Percentiles rank a stretch among this genome's conserved stretches.
Conservation (phyloP, 179 eudicot genomes). For the Spinacia oleracea region DNA sequence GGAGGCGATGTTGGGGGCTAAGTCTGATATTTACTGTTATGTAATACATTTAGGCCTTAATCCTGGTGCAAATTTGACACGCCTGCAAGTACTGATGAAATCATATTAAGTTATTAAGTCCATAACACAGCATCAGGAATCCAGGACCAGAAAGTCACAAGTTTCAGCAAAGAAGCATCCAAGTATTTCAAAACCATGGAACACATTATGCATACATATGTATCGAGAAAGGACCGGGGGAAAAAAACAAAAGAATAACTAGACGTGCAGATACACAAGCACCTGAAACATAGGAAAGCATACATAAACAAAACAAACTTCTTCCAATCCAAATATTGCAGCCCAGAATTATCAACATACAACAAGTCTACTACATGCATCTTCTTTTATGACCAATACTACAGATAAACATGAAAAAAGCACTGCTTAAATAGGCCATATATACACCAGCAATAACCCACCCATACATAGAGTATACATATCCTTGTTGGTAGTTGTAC, state of each 20-base stretch:
- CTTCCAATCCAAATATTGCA: not conserved
- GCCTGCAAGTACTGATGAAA: not conserved
- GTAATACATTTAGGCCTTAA: too few species aligned
- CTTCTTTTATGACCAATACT: constrained; percentile 1
- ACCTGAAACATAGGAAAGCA: not conserved
- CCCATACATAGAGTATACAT: constrained; percentile 77
- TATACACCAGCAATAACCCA: constrained; percentile 25
- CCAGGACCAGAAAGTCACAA: not conserved
- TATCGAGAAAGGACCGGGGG: not conserved
- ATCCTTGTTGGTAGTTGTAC: constrained; percentile 75
- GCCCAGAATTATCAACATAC: not conserved
- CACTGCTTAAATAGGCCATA: not conserved
- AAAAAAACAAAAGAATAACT: not conserved
- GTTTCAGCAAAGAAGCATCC: not conserved
- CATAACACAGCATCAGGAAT: not conserved
- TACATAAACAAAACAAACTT: not conserved
- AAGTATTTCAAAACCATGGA: not conserved
- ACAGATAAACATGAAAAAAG: not conserved
- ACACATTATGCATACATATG: not conserved
- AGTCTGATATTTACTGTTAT: too few species aligned
- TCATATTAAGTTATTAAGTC: too few species aligned
- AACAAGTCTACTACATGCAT: not conserved
- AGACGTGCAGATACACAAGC: not conserved
- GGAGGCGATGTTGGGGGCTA: too few species aligned
- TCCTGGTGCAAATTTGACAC: too few species aligned